phyloP scores from a whole-genome alignment of 805 yeast species.

The Wickerhamomyces sydowiorum region DNA sequence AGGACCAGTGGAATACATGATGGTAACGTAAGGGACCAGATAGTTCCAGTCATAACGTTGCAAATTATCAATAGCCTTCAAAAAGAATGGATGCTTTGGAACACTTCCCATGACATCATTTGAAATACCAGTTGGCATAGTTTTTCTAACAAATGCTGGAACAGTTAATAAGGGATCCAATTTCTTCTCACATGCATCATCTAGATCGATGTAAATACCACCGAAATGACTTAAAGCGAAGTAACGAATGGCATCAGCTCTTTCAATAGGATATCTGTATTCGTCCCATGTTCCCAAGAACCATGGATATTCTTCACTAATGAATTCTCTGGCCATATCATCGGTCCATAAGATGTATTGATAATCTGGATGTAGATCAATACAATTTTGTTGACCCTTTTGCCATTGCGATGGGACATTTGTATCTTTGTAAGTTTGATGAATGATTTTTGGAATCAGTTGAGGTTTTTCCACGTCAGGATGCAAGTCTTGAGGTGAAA shows the following conservation, averaged over 20 bases:
- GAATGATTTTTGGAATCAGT: conserved; percentile 83
- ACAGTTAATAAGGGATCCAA: conserved; percentile 76
- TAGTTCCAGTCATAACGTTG: conserved; percentile 62
- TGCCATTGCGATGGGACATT: conserved; percentile 80
- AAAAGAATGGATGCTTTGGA: conserved; percentile 82
- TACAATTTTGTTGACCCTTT: conserved; percentile 69
- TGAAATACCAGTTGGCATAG: conserved; percentile 86
- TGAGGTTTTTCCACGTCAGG: conserved; percentile 43
- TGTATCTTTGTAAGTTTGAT: conserved; percentile 82
- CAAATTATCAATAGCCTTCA: conserved; percentile 60
- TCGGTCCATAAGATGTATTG: conserved; percentile 91
- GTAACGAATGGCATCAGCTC: conserved; percentile 90
- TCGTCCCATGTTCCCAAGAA: conserved; percentile 71
- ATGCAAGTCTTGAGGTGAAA: conserved; percentile 56
- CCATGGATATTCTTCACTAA: conserved; percentile 80
- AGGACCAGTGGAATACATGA: conserved; percentile 93
- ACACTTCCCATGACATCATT: conserved; percentile 91
- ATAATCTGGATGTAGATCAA: conserved; percentile 80
- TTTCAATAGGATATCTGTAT: conserved; percentile 74
- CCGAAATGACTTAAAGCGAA: conserved; percentile 81
- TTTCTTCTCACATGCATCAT: conserved; percentile 77
- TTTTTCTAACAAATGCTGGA: conserved; percentile 84
- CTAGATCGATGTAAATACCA: conserved; percentile 86
- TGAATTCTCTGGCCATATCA: conserved; percentile 71
- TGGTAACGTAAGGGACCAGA: conserved; percentile 83